phyloP scores from a whole-genome alignment of 1,284 basidiomycete species.

The Boletus sp. region DNA sequence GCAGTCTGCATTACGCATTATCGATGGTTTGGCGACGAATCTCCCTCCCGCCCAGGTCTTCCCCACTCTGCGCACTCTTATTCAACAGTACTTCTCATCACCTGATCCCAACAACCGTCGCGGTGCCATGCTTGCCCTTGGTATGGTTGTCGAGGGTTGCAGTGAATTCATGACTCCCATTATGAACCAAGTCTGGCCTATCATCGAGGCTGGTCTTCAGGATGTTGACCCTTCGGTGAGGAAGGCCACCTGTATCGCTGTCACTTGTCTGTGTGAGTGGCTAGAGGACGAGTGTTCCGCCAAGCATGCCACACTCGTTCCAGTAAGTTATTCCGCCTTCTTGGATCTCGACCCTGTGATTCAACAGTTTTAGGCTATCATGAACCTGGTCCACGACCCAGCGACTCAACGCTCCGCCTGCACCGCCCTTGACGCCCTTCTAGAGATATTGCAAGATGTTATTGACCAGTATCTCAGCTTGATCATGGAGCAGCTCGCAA shows the following conservation, averaged over 20 bases:
- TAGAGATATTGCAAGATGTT: slow-evolving; percentile 91
- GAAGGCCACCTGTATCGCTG: slow-evolving; percentile 92
- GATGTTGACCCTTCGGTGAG: slow-evolving; percentile 85
- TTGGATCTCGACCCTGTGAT: background rate
- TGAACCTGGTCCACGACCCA: slow-evolving; percentile 85
- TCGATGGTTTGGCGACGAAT: slow-evolving; percentile 91
- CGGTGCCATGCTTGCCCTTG: slow-evolving; percentile 93
- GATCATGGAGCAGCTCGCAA: slow-evolving; percentile 94
- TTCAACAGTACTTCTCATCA: slow-evolving; percentile 80
- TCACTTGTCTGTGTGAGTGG: slow-evolving; percentile 98
- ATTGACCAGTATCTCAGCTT: slow-evolving; percentile 89
- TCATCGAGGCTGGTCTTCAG: slow-evolving; percentile 86
- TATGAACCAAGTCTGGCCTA: slow-evolving; percentile 91
- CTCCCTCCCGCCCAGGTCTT: slow-evolving; percentile 96
- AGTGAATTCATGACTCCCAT: slow-evolving; percentile 97
- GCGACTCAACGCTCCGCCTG: slow-evolving; percentile 90
- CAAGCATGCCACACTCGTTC: slow-evolving; percentile 83
- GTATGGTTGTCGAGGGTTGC: slow-evolving; percentile 96
- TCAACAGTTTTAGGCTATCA: slow-evolving; percentile 58
- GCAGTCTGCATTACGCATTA: slow-evolving; percentile 88
- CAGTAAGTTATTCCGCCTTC: slow-evolving; percentile 48
- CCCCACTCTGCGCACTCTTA: slow-evolving; percentile 82
- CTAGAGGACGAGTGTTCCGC: slow-evolving; percentile 90
- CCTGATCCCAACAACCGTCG: slow-evolving; percentile 79
- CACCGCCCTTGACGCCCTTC: slow-evolving; percentile 93